phyloP scores from a whole-genome alignment of 441 rosid species.

The Theobroma grandiflorum region DNA sequence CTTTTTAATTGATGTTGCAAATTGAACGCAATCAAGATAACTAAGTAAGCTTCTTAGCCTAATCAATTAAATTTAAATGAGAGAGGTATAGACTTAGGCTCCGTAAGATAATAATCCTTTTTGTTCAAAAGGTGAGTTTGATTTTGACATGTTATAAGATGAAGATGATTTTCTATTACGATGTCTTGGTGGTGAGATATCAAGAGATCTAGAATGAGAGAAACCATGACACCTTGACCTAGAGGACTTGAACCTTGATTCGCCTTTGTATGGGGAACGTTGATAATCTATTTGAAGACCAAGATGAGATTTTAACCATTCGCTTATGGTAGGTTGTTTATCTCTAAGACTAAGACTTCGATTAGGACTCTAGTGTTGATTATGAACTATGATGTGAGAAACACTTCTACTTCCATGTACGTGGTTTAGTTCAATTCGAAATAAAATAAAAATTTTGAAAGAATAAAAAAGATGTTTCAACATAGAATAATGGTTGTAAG shows the following conservation, averaged over 20 bases:
- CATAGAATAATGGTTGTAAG: too few relatives aligned
- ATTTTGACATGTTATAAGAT: constrained; percentile 53
- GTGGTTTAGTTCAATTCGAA: too few relatives aligned
- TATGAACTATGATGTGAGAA: constrained; percentile 63
- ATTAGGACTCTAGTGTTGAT: constrained; percentile 64
- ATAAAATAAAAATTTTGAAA: too few relatives aligned
- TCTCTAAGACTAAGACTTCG: constrained; percentile 65
- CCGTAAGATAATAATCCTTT: constrained; percentile 81
- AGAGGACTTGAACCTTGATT: constrained; percentile 48
- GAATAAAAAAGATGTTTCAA: too few relatives aligned
- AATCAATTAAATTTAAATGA: neutral
- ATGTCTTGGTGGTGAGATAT: constrained; percentile 39
- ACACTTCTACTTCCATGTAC: constrained; percentile 51
- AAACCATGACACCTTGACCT: constrained; percentile 47
- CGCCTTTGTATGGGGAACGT: constrained; percentile 43
- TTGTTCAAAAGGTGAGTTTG: constrained; percentile 67
- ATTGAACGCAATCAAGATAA: neutral
- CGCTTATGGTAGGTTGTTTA: constrained; percentile 59
- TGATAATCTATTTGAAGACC: constrained; percentile 54
- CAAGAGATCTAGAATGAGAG: constrained; percentile 53
- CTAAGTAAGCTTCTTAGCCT: neutral
- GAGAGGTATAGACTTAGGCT: constrained; percentile 42
- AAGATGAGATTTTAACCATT: constrained; percentile 73
- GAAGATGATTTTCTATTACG: constrained; percentile 34
- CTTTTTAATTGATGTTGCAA: neutral